phyloP scores from a whole-genome alignment of 2,329 filamentous ascomycete genomes.

The Atkinsonella hypoxylon region DNA sequence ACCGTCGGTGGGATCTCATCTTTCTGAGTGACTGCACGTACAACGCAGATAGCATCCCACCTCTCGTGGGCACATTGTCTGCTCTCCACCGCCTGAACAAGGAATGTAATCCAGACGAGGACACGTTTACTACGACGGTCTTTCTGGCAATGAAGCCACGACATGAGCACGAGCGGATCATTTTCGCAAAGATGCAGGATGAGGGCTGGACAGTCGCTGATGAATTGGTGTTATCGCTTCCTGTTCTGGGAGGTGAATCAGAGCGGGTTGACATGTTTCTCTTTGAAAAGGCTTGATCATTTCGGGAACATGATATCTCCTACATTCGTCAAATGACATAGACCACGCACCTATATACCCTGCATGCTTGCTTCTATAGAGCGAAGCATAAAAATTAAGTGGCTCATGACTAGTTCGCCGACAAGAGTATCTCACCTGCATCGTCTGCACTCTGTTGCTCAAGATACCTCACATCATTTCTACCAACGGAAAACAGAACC shows the following conservation, averaged over 20 bases:
- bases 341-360: too few species aligned
- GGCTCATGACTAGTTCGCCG: too few species aligned
- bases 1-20: slow-evolving; percentile 37
- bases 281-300: slow-evolving; percentile 24
- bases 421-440: too few species aligned
- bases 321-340: too few species aligned
- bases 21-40: slow-evolving; percentile 51
- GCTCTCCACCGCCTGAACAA: slow-evolving; percentile 31
- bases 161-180: slow-evolving; percentile 37
- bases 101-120: slow-evolving; percentile 10
- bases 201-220: slow-evolving; percentile 33
- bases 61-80: slow-evolving; percentile 40
- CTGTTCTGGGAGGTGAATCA: slow-evolving; percentile 30
- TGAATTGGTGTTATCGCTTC: slow-evolving; percentile 30
- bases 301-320: too few species aligned
- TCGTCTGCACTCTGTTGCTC: too few species aligned
- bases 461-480: too few species aligned
- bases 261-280: slow-evolving; percentile 41
- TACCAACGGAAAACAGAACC: too few species aligned
- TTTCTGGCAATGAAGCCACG: slow-evolving; percentile 44
- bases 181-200: slow-evolving; percentile 35
- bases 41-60: slow-evolving; percentile 43
- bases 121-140: slow-evolving; percentile 26
- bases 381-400: too few species aligned
- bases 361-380: too few species aligned